Evolutionary conservation across 805 yeast species (phyloP).

Genomic region (Tetrapisispora iriomotensis): DNA sequence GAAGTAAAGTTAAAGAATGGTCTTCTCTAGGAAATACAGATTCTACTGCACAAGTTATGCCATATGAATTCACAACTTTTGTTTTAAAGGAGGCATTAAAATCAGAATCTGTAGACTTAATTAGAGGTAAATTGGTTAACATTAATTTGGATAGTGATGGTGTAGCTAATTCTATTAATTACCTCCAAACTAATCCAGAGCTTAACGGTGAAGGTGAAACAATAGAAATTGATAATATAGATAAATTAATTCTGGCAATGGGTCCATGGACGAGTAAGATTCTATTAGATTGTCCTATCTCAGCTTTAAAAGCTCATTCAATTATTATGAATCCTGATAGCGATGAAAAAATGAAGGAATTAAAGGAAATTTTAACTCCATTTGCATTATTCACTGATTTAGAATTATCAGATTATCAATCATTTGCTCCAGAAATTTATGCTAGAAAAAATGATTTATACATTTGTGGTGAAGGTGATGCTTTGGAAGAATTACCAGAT

Average conservation of each 20-base stretch:
- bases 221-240: slow-evolving; percentile 45
- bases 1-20: slow-evolving; percentile 58
- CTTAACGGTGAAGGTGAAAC: slow-evolving; percentile 22
- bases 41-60: slow-evolving; percentile 94
- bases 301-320: slow-evolving; percentile 90
- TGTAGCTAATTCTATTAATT: slow-evolving; percentile 17
- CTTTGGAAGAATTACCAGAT: slow-evolving; percentile 83
- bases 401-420: slow-evolving; percentile 50
- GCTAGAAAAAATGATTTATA: slow-evolving; percentile 94
- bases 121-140: slow-evolving; percentile 75
- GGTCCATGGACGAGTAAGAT: slow-evolving; percentile 97
- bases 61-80: slow-evolving; percentile 84
- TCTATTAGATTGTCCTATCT: slow-evolving; percentile 86
- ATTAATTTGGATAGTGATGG: slow-evolving; percentile 34
- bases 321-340: slow-evolving; percentile 76
- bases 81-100: slow-evolving; percentile 71
- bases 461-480: slow-evolving; percentile 95
- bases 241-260: slow-evolving; percentile 72
- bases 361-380: slow-evolving; percentile 50
- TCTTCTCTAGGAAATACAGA: slow-evolving; percentile 73
- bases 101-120: slow-evolving; percentile 70
- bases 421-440: slow-evolving; percentile 87
- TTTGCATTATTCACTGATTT: slow-evolving; percentile 91
- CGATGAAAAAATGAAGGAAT: slow-evolving; percentile 29
- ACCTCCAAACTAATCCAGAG: not conserved